Evolutionary conservation across 208 protist species (phyloP), one percentile per base, ranked within the genome.

Genomic region (Crithidia expoeki): DNA sequence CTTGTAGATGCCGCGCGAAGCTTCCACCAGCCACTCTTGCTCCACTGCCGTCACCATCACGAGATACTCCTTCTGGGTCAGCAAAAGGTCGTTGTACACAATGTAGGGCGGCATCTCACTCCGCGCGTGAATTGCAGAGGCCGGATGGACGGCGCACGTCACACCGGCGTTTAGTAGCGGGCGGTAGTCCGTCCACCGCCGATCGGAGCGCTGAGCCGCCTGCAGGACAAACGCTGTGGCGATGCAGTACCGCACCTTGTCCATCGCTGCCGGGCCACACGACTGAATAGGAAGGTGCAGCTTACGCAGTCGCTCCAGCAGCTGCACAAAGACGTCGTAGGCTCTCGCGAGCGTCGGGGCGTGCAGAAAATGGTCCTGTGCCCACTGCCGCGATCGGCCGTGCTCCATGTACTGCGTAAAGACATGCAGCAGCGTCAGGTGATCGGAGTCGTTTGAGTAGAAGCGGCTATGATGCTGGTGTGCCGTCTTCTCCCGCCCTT

Each of bases 401-500:
- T 99, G 90, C 2, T 88, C 72, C 61, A 98, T 84, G 81, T 98
- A 99, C 74, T 98, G 88, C 51, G 98, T 89, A 72, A 99, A 99
- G 17, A 99, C 94, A 79, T 99, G 92, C n/a, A 99, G 80, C 11
- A 99, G 82, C 11, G 99, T 99, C 9, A 99, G 80, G 84, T 99
- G 99, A 85, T 99, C 99, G 21, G 83, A 95, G 65, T 99, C 98
- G 42, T 98, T 93, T 14, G 96, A 90, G 56, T 91, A 94, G 76
- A 99, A 99, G 57, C 98, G 98, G 38, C 69, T 74, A 65, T 97
- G 84, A 61, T 88, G 80, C 40, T 85, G 68, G 64, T 98, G 92
- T 25, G 88, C 87, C 27, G 69, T 58, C 60, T 98, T 88, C 68
- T 95, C 93, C 52, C 69, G 49, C 10, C 82, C 86, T 32, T 92